Percentiles rank a stretch among this genome's conserved stretches.
phyloP scores from a whole-genome alignment of 2,329 filamentous ascomycete genomes.

The Raffaelea arxii region DNA sequence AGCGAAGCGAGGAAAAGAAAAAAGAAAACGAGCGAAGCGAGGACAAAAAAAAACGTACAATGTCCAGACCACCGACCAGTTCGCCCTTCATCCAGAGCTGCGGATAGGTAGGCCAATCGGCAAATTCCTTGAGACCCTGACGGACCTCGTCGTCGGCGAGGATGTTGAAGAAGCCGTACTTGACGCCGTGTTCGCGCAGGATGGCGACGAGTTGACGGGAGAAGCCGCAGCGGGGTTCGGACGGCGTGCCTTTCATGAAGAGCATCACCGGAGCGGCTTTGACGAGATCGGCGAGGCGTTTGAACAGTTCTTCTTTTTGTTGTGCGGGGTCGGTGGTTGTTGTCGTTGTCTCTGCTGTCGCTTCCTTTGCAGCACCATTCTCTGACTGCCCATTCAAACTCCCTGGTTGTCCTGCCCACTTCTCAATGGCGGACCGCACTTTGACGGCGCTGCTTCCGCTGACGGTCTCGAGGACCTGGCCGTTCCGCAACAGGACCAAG shows the following conservation, averaged over 20 bases:
- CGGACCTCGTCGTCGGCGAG: slow-evolving; percentile 94
- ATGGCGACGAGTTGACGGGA: slow-evolving; percentile 81
- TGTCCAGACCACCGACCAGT: slow-evolving; percentile 86
- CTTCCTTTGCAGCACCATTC: slow-evolving; percentile 22
- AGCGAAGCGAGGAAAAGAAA: background rate
- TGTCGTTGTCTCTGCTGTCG: slow-evolving; percentile 25
- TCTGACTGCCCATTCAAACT: background rate
- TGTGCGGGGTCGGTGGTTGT: slow-evolving; percentile 39
- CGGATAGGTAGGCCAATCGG: slow-evolving; percentile 98
- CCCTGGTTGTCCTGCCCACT: slow-evolving; percentile 50
- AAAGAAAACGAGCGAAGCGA: background rate
- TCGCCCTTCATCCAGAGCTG: slow-evolving; percentile 90
- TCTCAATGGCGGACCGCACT: slow-evolving; percentile 78
- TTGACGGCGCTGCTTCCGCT: slow-evolving; percentile 83
- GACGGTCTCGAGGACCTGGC: slow-evolving; percentile 70
- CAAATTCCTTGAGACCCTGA: slow-evolving; percentile 91
- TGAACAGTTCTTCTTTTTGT: slow-evolving; percentile 75
- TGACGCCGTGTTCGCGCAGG: slow-evolving; percentile 78
- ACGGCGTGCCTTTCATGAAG: slow-evolving; percentile 99
- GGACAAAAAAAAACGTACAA: slow-evolving; percentile 51
- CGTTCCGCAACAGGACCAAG: slow-evolving; percentile 70
- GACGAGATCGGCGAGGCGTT: slow-evolving; percentile 72
- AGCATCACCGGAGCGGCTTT: slow-evolving; percentile 97
- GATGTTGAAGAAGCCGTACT: slow-evolving; percentile 99
- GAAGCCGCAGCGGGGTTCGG: slow-evolving; percentile 93